These are phyloP conservation scores for Penicillium sclerotiorum DNA, from an alignment of 2,329 filamentous ascomycete genomes.

Conservation along the genomic window DNA sequence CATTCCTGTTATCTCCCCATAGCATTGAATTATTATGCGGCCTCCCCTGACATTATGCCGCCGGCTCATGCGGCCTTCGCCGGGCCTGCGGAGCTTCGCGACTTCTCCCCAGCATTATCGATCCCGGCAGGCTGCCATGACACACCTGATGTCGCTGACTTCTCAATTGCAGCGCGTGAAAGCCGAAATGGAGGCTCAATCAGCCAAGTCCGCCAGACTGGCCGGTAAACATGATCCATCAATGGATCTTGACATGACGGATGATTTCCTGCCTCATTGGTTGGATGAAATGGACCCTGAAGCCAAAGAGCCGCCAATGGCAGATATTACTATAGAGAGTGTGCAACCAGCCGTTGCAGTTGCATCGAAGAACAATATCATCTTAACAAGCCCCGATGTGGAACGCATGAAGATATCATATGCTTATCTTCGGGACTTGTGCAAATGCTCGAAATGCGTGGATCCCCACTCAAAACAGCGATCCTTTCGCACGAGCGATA, in stretches of 20 bases:
- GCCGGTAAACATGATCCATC: too few species aligned
- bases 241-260: too few species aligned
- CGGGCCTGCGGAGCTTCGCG: constrained; percentile 14
- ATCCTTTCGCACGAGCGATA: constrained; percentile 66
- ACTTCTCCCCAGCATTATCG: constrained; percentile 4
- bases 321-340: too few species aligned
- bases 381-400: background rate
- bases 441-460: constrained; percentile 56
- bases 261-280: too few species aligned
- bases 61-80: constrained; percentile 9
- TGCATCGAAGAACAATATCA: background rate
- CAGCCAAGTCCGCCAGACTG: too few species aligned
- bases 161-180: too few species aligned
- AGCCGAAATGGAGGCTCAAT: background rate
- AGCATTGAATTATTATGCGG: background rate
- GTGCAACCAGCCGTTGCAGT: background rate
- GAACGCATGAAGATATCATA: constrained; percentile 5
- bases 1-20: constrained; percentile 4
- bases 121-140: background rate
- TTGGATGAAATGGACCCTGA: too few species aligned
- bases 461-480: constrained; percentile 64
- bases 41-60: constrained; percentile 7
- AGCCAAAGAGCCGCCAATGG: too few species aligned
- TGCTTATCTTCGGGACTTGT: constrained; percentile 56
- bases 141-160: background rate